phyloP scores from a whole-genome alignment of 176 grass and related monocot genomes.

The Secale cereale region DNA sequence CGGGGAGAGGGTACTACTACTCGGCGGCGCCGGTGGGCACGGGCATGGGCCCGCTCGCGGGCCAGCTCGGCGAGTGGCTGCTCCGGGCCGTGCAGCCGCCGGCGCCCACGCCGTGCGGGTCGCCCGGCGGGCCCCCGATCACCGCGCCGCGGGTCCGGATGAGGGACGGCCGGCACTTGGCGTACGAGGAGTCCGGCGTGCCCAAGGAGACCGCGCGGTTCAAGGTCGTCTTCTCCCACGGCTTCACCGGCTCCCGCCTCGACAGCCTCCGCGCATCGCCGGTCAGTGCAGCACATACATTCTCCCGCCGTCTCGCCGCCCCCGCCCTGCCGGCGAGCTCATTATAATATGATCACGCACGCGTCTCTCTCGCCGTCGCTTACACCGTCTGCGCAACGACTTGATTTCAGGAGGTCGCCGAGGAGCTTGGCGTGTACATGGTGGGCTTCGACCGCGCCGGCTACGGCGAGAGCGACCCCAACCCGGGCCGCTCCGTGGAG shows the following conservation, averaged over 20 bases:
- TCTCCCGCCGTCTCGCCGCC: neutral
- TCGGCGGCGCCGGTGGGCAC: conserved; percentile 1
- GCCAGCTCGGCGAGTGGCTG: conserved; percentile 44
- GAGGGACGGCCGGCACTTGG: conserved; percentile 60
- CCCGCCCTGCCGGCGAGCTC: neutral
- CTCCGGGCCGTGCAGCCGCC: conserved; percentile 47
- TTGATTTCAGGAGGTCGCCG: conserved; percentile 45
- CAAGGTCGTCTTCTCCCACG: conserved; percentile 64
- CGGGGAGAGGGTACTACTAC: neutral
- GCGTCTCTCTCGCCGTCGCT: too few species aligned
- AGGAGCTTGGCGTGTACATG: conserved; percentile 72
- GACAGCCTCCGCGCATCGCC: conserved; percentile 47
- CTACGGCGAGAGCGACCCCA: conserved; percentile 68
- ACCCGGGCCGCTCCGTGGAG: conserved; percentile 47
- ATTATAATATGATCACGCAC: neutral
- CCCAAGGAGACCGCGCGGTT: conserved; percentile 46
- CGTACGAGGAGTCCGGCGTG: conserved; percentile 68
- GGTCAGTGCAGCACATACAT: neutral
- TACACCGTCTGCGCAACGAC: neutral
- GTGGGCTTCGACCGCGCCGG: conserved; percentile 73
- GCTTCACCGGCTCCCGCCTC: conserved; percentile 53
- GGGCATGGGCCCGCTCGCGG: conserved; percentile 22
- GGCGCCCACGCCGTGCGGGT: conserved; percentile 46
- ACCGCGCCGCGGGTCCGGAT: conserved; percentile 55
- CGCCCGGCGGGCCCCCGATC: conserved; percentile 62